Evolutionary conservation across 2,329 filamentous ascomycete species (phyloP), one percentile per base, ranked within the genome.

Genomic region (Truncatella angustata): DNA sequence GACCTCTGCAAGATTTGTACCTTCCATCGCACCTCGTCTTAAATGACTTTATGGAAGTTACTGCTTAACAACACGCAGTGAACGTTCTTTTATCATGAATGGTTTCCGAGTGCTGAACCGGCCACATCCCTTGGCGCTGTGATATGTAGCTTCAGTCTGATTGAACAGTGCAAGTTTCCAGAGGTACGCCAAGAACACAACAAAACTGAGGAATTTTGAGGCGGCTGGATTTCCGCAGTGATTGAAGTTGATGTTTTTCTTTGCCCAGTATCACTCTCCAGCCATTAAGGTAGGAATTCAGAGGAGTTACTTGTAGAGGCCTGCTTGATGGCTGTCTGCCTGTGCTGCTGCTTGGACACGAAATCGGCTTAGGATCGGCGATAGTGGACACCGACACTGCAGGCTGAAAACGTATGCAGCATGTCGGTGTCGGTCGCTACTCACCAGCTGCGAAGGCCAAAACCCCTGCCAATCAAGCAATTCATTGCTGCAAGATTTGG

Each of bases 241-340:
- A 58, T 58, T 58, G 58, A 59, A 57, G 55, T 50, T 60, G 53
- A 32, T 48, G 55, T 49, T 50, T 56, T 56, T 44, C 30, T 36
- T 50, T 21, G 40, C 18, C 55, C 57, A 53, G 55, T 56, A 58
- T 63, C 58, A 61, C 55, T 59, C 60, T 63, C 60, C 60, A 55
- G 57, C 58, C 58, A 32, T 59, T 43, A 46, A 51, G 54, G 56
- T 57, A 54, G 60, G 61, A 60, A 63, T 61, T 63, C 62, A 63
- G 59, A 58, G 12, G 40, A 63, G 60, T 60, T 63, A 63, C 59
- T 62, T 59, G 56, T n/a, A n/a, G 53, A 26, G 30, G 51, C 10
- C 30, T 44, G 49, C 9, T 39, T 39, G 36, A 39, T 20, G 36
- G 36, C n/a, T 20, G 21, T 50, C 20, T 43, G 35, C 20, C 20